Evolutionary conservation across 345 rosid genomes (phyloP).

Genomic region (Stellera chamaejasme): DNA sequence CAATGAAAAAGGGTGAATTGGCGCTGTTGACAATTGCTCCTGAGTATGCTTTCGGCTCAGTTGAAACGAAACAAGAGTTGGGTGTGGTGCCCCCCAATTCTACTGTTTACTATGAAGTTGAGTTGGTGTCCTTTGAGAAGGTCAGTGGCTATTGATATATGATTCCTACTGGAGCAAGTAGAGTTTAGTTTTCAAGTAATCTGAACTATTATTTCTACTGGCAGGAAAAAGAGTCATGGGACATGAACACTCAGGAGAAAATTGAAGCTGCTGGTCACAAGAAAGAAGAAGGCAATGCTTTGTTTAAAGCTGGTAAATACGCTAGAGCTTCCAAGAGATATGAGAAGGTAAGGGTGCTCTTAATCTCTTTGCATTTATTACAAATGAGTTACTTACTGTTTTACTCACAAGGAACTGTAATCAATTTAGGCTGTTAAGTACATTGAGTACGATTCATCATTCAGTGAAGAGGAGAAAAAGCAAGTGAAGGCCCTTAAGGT

Average conservation of each 20-base stretch:
- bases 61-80: conserved; percentile 65
- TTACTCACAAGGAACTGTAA: background rate
- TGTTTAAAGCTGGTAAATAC: conserved; percentile 81
- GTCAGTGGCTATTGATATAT: conserved; percentile 20
- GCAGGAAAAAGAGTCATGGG: conserved; percentile 96
- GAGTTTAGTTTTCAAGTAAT: background rate
- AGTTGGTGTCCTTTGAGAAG: conserved; percentile 68
- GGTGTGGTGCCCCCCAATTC: conserved; percentile 72
- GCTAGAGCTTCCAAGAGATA: conserved; percentile 76
- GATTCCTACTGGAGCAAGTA: no score
- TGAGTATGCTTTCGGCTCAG: conserved; percentile 77
- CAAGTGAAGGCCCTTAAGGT: conserved; percentile 69
- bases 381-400: background rate
- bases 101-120: conserved; percentile 65
- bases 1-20: conserved; percentile 90
- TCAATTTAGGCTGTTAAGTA: conserved; percentile 59
- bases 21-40: conserved; percentile 65
- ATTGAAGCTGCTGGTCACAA: conserved; percentile 82
- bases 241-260: conserved; percentile 84
- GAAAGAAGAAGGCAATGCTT: conserved; percentile 87
- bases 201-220: background rate
- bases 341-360: conserved; percentile 51
- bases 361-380: background rate
- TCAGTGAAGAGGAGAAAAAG: conserved; percentile 76
- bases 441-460: conserved; percentile 72